phyloP scores from a whole-genome alignment of 2,329 filamentous ascomycete species.

The Sporothrix protearum region DNA sequence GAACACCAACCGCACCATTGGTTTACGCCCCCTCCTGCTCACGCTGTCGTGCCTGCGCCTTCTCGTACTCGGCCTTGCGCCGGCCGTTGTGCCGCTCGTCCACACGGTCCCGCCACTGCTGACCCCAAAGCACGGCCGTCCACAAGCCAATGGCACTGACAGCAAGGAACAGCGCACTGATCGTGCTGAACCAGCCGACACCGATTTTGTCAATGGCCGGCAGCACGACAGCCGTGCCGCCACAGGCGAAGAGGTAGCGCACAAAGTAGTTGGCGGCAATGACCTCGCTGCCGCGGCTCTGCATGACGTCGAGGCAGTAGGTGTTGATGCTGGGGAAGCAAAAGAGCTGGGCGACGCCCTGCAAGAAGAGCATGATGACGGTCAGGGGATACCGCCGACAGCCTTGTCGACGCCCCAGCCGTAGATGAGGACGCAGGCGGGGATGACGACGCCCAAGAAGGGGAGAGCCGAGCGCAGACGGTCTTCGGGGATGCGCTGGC shows the following conservation, averaged over 20 bases:
- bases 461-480: constrained; percentile 58
- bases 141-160: constrained; percentile 44
- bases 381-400: constrained; percentile 48
- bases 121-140: constrained; percentile 49
- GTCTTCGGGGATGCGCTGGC: constrained; percentile 64
- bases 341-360: constrained; percentile 65
- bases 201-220: constrained; percentile 72
- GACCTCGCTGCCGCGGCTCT: constrained; percentile 65
- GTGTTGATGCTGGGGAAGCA: constrained; percentile 68
- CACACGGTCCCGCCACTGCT: constrained; percentile 51
- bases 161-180: constrained; percentile 57
- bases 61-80: constrained; percentile 29
- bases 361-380: constrained; percentile 64
- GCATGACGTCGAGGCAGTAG: constrained; percentile 80
- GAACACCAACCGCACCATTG: background rate
- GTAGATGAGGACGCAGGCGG: constrained; percentile 64
- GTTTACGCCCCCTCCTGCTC: background rate
- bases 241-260: constrained; percentile 70
- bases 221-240: constrained; percentile 66
- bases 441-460: constrained; percentile 59
- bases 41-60: constrained; percentile 19
- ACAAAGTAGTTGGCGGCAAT: constrained; percentile 77
- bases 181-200: constrained; percentile 77
- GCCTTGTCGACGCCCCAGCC: constrained; percentile 51
- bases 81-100: constrained; percentile 46